phyloP scores from a whole-genome alignment of 345 rosid species.

The Geranium brycei region DNA sequence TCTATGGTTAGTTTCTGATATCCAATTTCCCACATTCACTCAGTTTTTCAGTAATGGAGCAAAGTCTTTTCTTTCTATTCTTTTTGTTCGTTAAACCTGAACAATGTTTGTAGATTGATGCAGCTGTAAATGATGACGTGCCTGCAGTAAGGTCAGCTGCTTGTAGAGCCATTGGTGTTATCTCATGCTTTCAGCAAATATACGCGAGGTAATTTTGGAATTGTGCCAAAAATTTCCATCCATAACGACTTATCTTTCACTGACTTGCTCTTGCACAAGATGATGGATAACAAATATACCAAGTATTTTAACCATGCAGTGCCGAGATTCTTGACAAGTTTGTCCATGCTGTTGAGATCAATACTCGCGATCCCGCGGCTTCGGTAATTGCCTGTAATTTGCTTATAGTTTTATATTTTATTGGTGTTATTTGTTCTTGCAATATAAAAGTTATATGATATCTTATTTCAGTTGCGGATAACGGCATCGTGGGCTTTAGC shows the following conservation, averaged over 20 bases:
- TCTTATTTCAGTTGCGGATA: slow-evolving; percentile 56
- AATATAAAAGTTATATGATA: slow-evolving; percentile 11
- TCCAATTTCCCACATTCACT: slow-evolving; percentile 6
- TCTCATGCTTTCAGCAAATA: slow-evolving; percentile 65
- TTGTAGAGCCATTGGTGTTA: slow-evolving; percentile 92
- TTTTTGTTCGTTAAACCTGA: slow-evolving; percentile 12
- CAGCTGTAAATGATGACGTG: slow-evolving; percentile 52
- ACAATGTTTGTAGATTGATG: slow-evolving; percentile 34
- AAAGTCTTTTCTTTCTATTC: slow-evolving; percentile 2
- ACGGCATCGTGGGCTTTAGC: slow-evolving; percentile 96
- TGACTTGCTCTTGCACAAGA: slow-evolving; percentile 6
- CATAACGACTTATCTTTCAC: slow-evolving; percentile 6
- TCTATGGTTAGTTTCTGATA: slow-evolving; percentile 43
- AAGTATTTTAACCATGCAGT: slow-evolving; percentile 42
- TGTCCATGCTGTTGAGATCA: slow-evolving; percentile 60
- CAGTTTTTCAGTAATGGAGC: background rate
- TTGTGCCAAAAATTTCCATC: slow-evolving; percentile 2
- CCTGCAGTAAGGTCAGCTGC: slow-evolving; percentile 89
- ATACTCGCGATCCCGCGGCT: slow-evolving; percentile 51
- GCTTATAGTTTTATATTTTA: slow-evolving; percentile 5
- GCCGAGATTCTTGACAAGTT: slow-evolving; percentile 61
- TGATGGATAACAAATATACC: slow-evolving; percentile 17
- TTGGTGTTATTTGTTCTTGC: slow-evolving; percentile 8
- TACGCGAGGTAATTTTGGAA: slow-evolving; percentile 40
- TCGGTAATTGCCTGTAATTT: slow-evolving; percentile 35